Evolutionary conservation across 176 grass and related monocot species (phyloP).

Genomic region (Triticum turgidum): DNA sequence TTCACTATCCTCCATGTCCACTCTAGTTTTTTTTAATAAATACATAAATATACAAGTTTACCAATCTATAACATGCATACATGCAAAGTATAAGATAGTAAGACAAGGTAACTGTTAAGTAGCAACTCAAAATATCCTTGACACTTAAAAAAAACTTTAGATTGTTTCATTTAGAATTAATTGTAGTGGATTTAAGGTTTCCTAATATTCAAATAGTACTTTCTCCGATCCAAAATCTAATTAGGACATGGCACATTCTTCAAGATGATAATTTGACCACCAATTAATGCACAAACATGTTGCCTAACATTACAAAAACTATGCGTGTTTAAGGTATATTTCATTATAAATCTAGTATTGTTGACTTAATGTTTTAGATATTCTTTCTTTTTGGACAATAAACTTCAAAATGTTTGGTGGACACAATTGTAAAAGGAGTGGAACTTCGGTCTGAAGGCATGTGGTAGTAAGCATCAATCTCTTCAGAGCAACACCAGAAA

Average conservation of each 20-base stretch:
- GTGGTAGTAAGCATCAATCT: no score
- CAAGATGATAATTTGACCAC: not conserved
- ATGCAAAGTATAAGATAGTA: not conserved
- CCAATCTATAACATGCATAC: not conserved
- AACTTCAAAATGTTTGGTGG: not conserved
- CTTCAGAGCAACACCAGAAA: not conserved
- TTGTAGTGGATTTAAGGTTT: not conserved
- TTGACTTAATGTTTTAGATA: not conserved
- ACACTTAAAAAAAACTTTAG: not conserved
- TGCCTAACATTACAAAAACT: not conserved
- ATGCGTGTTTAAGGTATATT: not conserved
- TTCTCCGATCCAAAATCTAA: not conserved
- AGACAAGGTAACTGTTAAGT: not conserved
- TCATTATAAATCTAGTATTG: not conserved
- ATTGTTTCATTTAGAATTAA: not conserved
- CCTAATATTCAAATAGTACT: not conserved
- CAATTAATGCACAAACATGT: not conserved
- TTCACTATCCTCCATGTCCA: not conserved
- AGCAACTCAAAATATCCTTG: not conserved
- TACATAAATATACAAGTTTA: not conserved
- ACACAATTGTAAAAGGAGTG: not conserved
- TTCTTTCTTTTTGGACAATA: not conserved
- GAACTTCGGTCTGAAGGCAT: not conserved
- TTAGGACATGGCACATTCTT: no score
- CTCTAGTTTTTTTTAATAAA: not conserved